Evolutionary conservation across 2,329 filamentous ascomycete genomes (phyloP).

Genomic region (Colletotrichum agaves): DNA sequence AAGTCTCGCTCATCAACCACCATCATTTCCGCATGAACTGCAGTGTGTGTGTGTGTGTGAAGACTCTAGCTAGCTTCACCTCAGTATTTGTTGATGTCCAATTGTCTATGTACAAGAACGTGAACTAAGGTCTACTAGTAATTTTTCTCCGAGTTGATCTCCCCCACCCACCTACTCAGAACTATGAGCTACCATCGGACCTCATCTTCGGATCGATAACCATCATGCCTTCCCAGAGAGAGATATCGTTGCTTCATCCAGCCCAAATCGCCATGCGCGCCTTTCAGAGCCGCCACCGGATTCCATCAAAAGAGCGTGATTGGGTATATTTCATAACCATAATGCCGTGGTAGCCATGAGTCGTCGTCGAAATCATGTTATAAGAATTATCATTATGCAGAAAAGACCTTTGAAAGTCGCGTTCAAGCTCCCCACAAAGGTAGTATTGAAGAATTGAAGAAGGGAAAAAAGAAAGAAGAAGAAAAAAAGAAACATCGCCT

Average conservation of each 20-base stretch:
- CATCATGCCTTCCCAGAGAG: neutral
- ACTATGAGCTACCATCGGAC: neutral
- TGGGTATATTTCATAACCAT: conserved; percentile 26
- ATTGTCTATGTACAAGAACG: conserved; percentile 29
- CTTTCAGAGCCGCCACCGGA: neutral
- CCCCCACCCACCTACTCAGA: too few species aligned
- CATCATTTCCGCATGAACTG: too few species aligned
- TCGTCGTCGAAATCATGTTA: conserved; percentile 6
- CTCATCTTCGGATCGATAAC: conserved; percentile 2
- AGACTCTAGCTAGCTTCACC: too few species aligned
- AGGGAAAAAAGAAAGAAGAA: too few species aligned
- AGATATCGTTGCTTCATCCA: neutral
- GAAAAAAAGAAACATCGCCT: neutral
- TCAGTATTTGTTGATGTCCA: too few species aligned
- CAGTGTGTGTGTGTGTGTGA: too few species aligned
- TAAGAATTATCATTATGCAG: neutral
- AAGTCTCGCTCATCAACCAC: too few species aligned
- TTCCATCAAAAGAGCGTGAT: conserved; percentile 25
- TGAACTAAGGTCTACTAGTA: conserved; percentile 16
- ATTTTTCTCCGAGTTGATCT: neutral
- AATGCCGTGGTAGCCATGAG: conserved; percentile 31
- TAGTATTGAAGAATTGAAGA: neutral
- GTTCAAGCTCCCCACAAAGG: neutral
- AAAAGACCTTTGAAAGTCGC: neutral
- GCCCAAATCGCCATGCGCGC: neutral